These are phyloP conservation scores for Podospora fimiseda DNA, from an alignment of 495 filamentous ascomycete genomes.

Conservation along the genomic window DNA sequence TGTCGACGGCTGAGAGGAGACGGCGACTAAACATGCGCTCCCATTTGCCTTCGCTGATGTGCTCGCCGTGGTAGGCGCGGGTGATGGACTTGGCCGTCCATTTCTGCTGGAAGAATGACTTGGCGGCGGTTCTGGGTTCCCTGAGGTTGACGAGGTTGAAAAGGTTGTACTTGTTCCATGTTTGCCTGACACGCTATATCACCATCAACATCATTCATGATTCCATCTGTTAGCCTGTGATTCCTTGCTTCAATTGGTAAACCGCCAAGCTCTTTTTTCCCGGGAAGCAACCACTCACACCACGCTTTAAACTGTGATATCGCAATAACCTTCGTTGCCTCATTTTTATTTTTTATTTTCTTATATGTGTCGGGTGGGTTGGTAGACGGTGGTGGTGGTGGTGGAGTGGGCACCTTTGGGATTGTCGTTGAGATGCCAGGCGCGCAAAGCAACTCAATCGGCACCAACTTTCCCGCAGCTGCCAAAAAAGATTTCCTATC, in stretches of 20 bases:
- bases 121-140: conserved; percentile 25
- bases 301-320: conserved; percentile 57
- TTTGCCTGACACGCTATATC: conserved; percentile 92
- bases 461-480: conserved; percentile 4
- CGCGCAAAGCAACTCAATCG: background rate
- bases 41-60: conserved; percentile 86
- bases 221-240: too few relatives aligned
- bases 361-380: too few relatives aligned
- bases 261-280: too few relatives aligned
- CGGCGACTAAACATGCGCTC: conserved; percentile 79
- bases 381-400: too few relatives aligned
- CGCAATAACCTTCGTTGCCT: conserved; percentile 47
- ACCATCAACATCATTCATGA: too few relatives aligned
- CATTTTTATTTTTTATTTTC: too few relatives aligned
- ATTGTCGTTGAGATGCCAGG: background rate
- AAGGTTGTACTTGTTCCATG: conserved; percentile 96
- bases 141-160: conserved; percentile 65
- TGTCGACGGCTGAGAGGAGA: conserved; percentile 72
- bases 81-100: conserved; percentile 78
- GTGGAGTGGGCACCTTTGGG: too few relatives aligned
- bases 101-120: conserved; percentile 97
- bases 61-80: conserved; percentile 89
- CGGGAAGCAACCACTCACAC: conserved; percentile 44
- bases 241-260: too few relatives aligned
- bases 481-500: conserved; percentile 22